Evolutionary conservation across 371 early-diverging fungal species (phyloP), one percentile per base, ranked within the genome.

Genomic region (Mucor circinelloides): DNA sequence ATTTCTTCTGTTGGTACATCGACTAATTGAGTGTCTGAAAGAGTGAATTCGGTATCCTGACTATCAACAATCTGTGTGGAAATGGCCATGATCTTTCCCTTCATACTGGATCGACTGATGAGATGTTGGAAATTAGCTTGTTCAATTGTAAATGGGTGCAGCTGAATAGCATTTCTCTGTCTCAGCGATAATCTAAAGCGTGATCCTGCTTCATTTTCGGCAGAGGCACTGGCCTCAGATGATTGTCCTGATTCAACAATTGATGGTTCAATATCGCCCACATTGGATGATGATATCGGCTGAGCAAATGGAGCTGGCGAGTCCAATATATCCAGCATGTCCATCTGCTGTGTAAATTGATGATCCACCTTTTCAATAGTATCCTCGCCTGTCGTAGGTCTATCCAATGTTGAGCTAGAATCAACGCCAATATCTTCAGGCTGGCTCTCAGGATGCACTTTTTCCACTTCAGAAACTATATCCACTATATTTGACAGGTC

Each of bases 101-200:
- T 25, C 13, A 25, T 1, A 3, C 23, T 25, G 13, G 27, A 52
- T 15, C 30, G 28, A 2, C 57, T 30, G 21, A 58, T 34, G 40
- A 54, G 23, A 8, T 65, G 23, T 48, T 58, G 12, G 34, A 30
- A 30, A 28, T 58, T 19, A 8, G n/a, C 56, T 56, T 65, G 30
- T n/a, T 65, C 65, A 1, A 58, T n/a, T 3, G 65, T 58, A 25
- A 58, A 65, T 17, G 65, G 65, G 17, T 48, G 58, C 7, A 65
- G 27, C n/a, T 65, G 65, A 25, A 65, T 65, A 2, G 42, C 58
- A 21, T 65, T 65, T 58, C 65, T 32, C 21, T 65, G 58, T 58
- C 65, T 27, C n/a, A 65, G 46, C 1, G 60, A 60, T 6, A 58
- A 4, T 21, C 13, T 58, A 31, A 28, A 31, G 6, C 27, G 9